phyloP scores from a whole-genome alignment of 352 stramenopile genomes.

The Blastocystis sp. region DNA sequence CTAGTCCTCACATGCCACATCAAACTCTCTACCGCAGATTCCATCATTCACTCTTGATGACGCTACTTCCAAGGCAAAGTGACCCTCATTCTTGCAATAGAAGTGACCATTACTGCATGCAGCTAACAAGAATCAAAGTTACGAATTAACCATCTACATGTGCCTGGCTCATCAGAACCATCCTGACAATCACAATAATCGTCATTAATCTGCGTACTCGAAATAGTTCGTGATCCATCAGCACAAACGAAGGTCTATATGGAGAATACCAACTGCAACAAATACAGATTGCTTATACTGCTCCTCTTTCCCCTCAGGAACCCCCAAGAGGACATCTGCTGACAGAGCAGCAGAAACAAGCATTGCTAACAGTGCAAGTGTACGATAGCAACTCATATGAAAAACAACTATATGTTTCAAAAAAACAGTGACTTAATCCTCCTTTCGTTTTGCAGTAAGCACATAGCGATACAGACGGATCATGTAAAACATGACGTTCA shows the following conservation, averaged over 20 bases:
- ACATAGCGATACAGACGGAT: constrained; percentile 51
- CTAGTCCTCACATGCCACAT: constrained; percentile 67
- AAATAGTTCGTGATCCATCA: constrained; percentile 69
- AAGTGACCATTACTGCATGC: constrained; percentile 73
- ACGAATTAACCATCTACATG: constrained; percentile 63
- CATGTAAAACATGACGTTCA: constrained; percentile 60
- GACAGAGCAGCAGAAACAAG: neutral
- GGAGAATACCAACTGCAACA: neutral
- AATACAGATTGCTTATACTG: neutral
- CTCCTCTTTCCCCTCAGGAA: neutral
- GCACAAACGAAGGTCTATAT: constrained; percentile 73
- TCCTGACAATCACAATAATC: constrained; percentile 87
- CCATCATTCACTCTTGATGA: constrained; percentile 74
- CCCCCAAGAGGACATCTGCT: neutral
- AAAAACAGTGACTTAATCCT: neutral
- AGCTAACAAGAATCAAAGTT: constrained; percentile 61
- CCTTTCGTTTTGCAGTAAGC: neutral
- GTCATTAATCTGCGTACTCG: constrained; percentile 76
- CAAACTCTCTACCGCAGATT: constrained; percentile 68
- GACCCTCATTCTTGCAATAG: constrained; percentile 75
- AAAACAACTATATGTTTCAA: neutral
- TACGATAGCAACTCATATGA: neutral
- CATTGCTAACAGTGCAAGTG: neutral
- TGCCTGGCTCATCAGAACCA: constrained; percentile 79
- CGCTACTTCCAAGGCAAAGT: constrained; percentile 70